phyloP scores from a whole-genome alignment of 441 rosid genomes.

The Gossypium schwendimanii region DNA sequence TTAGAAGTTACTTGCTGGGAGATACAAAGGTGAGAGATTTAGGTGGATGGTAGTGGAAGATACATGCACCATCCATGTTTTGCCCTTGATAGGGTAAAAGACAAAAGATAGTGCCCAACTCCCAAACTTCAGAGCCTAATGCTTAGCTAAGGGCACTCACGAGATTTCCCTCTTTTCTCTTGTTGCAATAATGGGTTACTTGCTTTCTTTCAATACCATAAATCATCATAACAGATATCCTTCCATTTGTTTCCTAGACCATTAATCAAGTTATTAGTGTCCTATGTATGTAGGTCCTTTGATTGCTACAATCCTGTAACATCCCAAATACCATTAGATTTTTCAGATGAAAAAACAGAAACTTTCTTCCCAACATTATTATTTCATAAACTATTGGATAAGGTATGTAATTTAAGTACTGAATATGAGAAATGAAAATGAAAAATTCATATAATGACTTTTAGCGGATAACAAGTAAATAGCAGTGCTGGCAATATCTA shows the following conservation, averaged over 20 bases:
- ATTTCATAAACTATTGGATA: too few relatives aligned
- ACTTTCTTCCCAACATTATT: too few relatives aligned
- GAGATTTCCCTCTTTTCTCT: not conserved
- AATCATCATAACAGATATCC: not conserved
- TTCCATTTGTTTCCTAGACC: not conserved
- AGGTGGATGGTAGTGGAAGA: conserved; percentile 12
- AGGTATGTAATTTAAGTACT: too few relatives aligned
- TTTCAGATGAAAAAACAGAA: too few relatives aligned
- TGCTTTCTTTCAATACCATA: not conserved
- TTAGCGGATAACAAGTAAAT: too few relatives aligned
- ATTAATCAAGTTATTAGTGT: not conserved
- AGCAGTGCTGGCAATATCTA: too few relatives aligned
- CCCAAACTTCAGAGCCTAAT: not conserved
- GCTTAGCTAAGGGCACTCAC: not conserved
- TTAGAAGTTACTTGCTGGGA: too few relatives aligned
- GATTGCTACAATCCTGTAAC: not conserved
- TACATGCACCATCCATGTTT: conserved; percentile 11
- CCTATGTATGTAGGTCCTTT: not conserved
- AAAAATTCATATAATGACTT: too few relatives aligned
- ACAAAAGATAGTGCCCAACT: not conserved
- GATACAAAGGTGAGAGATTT: not conserved
- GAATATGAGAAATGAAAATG: too few relatives aligned
- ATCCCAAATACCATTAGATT: too few relatives aligned
- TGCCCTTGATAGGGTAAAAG: conserved; percentile 9
- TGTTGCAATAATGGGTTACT: not conserved